phyloP scores from a whole-genome alignment of 2,329 filamentous ascomycete genomes.

The Phyllosticta paracitricarpa region DNA sequence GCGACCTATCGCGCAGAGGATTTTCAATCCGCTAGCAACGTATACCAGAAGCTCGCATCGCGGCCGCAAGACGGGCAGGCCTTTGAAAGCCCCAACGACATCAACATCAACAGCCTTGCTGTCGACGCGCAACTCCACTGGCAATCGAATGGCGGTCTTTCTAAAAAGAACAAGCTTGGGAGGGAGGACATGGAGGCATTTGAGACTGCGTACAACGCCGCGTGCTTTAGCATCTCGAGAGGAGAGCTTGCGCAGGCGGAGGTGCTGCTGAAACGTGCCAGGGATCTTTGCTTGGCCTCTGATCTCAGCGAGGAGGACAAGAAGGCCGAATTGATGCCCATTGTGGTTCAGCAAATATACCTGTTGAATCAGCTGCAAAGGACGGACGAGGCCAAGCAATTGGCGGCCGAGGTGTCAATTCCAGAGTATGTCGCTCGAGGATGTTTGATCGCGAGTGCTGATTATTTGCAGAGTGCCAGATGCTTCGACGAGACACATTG shows the following conservation, averaged over 20 bases:
- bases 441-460: background rate
- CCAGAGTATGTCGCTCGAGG: constrained; percentile 42
- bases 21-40: constrained; percentile 54
- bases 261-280: constrained; percentile 58
- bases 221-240: constrained; percentile 61
- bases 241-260: constrained; percentile 56
- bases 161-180: constrained; percentile 44
- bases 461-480: constrained; percentile 49
- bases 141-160: constrained; percentile 46
- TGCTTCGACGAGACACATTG: constrained; percentile 54
- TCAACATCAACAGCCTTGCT: constrained; percentile 67
- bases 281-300: constrained; percentile 59
- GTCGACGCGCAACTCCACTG: constrained; percentile 64
- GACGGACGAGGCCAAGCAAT: constrained; percentile 51
- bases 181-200: constrained; percentile 60
- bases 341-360: constrained; percentile 66
- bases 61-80: constrained; percentile 30
- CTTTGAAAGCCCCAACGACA: constrained; percentile 59
- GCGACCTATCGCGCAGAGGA: constrained; percentile 56
- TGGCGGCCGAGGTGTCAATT: constrained; percentile 53
- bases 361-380: constrained; percentile 59
- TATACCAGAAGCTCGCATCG: constrained; percentile 52
- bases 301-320: constrained; percentile 67
- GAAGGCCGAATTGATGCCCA: constrained; percentile 62
- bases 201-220: constrained; percentile 72